Percentiles rank a stretch among this genome's conserved stretches.
Conservation (phyloP, 2,329 filamentous ascomycete genomes). For the Fusarium phyllophilum region DNA sequence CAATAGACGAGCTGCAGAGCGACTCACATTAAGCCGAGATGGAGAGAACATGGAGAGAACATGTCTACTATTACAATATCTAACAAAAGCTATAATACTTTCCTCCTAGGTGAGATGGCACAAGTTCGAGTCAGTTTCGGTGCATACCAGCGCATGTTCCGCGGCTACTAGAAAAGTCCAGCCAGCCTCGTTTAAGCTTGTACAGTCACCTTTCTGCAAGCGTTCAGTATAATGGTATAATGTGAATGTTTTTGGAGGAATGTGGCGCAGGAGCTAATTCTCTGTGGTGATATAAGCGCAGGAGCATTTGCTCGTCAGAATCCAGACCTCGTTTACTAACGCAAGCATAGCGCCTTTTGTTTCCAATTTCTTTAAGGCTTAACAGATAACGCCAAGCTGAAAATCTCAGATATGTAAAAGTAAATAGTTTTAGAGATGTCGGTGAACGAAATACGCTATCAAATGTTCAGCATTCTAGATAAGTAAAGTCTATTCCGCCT, state of each 20-base stretch:
- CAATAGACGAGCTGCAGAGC: background rate
- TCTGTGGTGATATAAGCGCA: background rate
- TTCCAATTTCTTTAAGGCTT: background rate
- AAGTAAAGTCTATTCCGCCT: rapidly evolving
- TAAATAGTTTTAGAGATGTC: background rate
- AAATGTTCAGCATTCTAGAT: rapidly evolving
- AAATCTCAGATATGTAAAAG: background rate
- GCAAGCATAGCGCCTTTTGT: background rate
- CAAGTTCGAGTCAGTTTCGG: background rate
- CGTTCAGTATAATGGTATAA: background rate
- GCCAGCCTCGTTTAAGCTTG: background rate
- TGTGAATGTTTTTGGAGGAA: background rate
- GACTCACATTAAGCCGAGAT: no score
- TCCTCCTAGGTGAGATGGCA: no score
- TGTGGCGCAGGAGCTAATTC: background rate
- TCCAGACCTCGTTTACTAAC: background rate
- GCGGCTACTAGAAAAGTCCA: background rate
- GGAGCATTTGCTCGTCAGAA: background rate
- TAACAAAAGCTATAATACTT: no score
- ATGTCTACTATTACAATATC: no score
- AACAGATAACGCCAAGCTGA: background rate
- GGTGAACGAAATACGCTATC: background rate
- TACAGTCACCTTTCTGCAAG: background rate
- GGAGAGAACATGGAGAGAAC: no score
- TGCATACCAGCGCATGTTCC: background rate